A percentile compares a stretch with the other conserved stretches of the same genome.
phyloP scores from a whole-genome alignment of 352 stramenopile genomes.

The Phytopythium boreale region DNA sequence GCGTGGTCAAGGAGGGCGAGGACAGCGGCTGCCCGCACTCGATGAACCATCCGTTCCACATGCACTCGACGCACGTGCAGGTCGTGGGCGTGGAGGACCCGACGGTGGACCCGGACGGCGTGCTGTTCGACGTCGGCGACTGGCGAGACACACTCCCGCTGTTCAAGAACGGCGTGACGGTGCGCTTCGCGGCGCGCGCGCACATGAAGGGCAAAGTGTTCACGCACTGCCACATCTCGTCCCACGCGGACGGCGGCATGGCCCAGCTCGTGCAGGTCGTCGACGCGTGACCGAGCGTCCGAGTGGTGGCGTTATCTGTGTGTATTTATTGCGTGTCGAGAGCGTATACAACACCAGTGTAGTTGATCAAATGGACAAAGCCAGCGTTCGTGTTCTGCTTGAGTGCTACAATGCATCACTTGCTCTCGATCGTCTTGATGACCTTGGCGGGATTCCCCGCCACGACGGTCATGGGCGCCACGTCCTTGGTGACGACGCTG shows the following conservation, averaged over 20 bases:
- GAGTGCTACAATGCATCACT: neutral
- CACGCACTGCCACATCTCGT: slow-evolving; percentile 74
- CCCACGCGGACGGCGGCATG: slow-evolving; percentile 72
- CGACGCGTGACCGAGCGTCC: neutral
- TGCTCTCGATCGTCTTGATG: slow-evolving; percentile 54
- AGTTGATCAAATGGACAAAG: too few species aligned
- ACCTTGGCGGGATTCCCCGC: slow-evolving; percentile 77
- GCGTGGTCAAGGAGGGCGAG: slow-evolving; percentile 4
- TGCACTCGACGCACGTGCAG: slow-evolving; percentile 77
- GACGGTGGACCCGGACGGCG: slow-evolving; percentile 40
- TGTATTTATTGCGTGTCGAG: slow-evolving; percentile 1
- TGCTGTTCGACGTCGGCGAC: slow-evolving; percentile 61
- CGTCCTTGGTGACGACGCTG: slow-evolving; percentile 76
- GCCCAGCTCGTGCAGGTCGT: slow-evolving; percentile 58
- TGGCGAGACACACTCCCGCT: slow-evolving; percentile 80
- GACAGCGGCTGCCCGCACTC: slow-evolving; percentile 40
- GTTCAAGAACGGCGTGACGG: slow-evolving; percentile 53
- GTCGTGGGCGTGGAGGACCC: slow-evolving; percentile 37
- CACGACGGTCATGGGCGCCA: slow-evolving; percentile 55
- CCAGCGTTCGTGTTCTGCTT: too few species aligned
- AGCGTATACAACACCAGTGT: too few species aligned
- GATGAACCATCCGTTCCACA: slow-evolving; percentile 81
- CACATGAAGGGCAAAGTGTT: slow-evolving; percentile 70
- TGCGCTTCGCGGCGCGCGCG: slow-evolving; percentile 61
- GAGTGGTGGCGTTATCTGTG: neutral